Evolutionary conservation across 768 basidiomycete species (phyloP).

Genomic region (Asterophora parasitica): DNA sequence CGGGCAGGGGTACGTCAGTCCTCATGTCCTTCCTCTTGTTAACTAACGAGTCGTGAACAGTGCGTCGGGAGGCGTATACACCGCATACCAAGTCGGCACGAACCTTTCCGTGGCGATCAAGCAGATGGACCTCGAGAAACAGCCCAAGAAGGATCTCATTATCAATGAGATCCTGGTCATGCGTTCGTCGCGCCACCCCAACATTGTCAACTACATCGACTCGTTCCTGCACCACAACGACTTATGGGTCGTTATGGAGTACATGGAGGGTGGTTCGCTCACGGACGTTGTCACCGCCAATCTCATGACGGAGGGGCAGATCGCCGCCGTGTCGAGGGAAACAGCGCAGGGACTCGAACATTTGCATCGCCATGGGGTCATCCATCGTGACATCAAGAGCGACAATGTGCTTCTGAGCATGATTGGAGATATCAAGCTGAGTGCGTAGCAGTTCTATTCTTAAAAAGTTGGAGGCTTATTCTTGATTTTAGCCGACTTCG

Average conservation of each 20-base stretch:
- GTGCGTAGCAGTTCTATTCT: constrained; percentile 47
- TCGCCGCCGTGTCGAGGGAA: constrained; percentile 93
- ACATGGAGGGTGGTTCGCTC: constrained; percentile 94
- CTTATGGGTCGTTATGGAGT: constrained; percentile 99
- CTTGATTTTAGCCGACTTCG: constrained; percentile 75
- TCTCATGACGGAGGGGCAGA: constrained; percentile 98
- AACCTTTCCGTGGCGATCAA: constrained; percentile 97
- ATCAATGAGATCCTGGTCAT: constrained; percentile 99
- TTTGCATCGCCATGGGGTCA: constrained; percentile 93
- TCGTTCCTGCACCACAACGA: constrained; percentile 98
- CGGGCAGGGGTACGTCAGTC: constrained; percentile 90
- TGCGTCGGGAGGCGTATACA: constrained; percentile 97
- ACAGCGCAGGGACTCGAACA: constrained; percentile 92
- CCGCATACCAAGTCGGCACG: constrained; percentile 95
- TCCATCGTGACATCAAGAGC: constrained; percentile 98
- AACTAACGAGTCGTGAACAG: constrained; percentile 32
- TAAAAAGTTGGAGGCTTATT: constrained; percentile 1
- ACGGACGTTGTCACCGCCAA: constrained; percentile 96
- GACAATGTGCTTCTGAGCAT: constrained; percentile 93
- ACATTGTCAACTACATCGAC: constrained; percentile 99
- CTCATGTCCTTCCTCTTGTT: too few species aligned
- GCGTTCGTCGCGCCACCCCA: constrained; percentile 95
- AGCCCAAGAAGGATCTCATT: constrained; percentile 98
- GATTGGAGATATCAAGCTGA: constrained; percentile 96
- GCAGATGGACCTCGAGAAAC: constrained; percentile 99